These are phyloP conservation scores for Aspergillus unguis DNA, from an alignment of 2,329 filamentous ascomycete genomes.

Conservation along the genomic window DNA sequence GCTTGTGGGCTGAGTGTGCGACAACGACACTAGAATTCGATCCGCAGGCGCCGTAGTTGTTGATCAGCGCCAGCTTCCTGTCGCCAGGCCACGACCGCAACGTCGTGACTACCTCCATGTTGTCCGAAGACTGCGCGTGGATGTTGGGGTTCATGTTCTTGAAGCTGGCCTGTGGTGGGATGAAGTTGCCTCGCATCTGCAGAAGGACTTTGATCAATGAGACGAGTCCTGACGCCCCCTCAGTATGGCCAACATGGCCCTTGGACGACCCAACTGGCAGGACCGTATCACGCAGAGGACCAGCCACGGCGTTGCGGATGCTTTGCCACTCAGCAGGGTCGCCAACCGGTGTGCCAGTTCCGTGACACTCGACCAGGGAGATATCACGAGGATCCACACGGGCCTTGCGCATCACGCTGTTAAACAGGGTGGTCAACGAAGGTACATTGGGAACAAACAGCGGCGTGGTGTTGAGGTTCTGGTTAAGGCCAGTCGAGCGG, in stretches of 20 bases:
- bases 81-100: not conserved
- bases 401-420: conserved; percentile 18
- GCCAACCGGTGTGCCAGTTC: conserved; percentile 27
- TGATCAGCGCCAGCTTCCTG: not conserved
- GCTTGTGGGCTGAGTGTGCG: not conserved
- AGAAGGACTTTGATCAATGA: conserved; percentile 28
- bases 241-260: conserved; percentile 32
- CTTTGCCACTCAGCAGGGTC: conserved; percentile 26
- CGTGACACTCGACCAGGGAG: not conserved
- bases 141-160: conserved; percentile 15
- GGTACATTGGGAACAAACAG: conserved; percentile 16
- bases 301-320: conserved; percentile 20
- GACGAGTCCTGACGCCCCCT: conserved; percentile 30
- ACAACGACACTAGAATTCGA: not conserved
- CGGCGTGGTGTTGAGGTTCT: conserved; percentile 26
- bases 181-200: conserved; percentile 22
- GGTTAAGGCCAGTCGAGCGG: conserved; percentile 23
- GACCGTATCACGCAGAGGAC: not conserved
- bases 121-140: not conserved
- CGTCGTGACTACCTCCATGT: not conserved
- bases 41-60: conserved; percentile 3
- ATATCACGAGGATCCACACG: not conserved
- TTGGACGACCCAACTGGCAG: conserved; percentile 31
- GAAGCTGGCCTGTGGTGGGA: conserved; percentile 29
- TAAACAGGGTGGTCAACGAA: conserved; percentile 29